These are phyloP conservation scores for Musa beccarii DNA, from an alignment of 176 grass and related monocot species.

Conservation along the genomic window DNA sequence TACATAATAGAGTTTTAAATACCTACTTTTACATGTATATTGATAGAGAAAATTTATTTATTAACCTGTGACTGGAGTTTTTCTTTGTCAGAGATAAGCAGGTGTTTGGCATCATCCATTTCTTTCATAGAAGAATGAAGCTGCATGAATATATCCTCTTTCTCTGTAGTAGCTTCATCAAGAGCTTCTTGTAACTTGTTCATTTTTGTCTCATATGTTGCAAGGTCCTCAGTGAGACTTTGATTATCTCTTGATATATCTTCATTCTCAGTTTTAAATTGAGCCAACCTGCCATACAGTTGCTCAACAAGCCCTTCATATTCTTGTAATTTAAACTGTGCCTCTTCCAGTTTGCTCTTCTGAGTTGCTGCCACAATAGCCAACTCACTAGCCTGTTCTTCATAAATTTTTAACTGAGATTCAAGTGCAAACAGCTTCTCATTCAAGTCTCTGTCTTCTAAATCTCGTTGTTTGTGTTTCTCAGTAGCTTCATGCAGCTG, in stretches of 20 bases:
- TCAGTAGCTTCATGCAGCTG: constrained; percentile 33
- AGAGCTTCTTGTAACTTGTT: constrained; percentile 50
- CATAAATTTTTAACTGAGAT: constrained; percentile 55
- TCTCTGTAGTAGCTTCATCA: constrained; percentile 40
- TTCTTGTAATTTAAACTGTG: constrained; percentile 28
- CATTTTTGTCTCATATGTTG: constrained; percentile 47
- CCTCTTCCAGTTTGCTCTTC: constrained; percentile 44
- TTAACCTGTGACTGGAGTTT: constrained; percentile 67
- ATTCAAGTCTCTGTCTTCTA: constrained; percentile 54
- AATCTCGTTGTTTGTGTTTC: constrained; percentile 38
- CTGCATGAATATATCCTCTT: constrained; percentile 36
- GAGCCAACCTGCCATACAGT: constrained; percentile 34
- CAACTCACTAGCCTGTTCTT: constrained; percentile 58
- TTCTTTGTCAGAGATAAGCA: constrained; percentile 24
- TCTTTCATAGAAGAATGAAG: constrained; percentile 37
- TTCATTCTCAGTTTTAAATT: constrained; percentile 44
- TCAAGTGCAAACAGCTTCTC: constrained; percentile 68
- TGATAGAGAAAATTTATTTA: constrained; percentile 19
- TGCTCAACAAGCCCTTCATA: constrained; percentile 35
- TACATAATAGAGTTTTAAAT: background rate
- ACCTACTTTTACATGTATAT: background rate
- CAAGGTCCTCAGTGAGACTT: constrained; percentile 48
- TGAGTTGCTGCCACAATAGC: constrained; percentile 36
- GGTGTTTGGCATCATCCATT: constrained; percentile 45
- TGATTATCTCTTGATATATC: constrained; percentile 37